Evolutionary conservation across 2,329 filamentous ascomycete species (phyloP).

Genomic region (Fusarium haematococcum): DNA sequence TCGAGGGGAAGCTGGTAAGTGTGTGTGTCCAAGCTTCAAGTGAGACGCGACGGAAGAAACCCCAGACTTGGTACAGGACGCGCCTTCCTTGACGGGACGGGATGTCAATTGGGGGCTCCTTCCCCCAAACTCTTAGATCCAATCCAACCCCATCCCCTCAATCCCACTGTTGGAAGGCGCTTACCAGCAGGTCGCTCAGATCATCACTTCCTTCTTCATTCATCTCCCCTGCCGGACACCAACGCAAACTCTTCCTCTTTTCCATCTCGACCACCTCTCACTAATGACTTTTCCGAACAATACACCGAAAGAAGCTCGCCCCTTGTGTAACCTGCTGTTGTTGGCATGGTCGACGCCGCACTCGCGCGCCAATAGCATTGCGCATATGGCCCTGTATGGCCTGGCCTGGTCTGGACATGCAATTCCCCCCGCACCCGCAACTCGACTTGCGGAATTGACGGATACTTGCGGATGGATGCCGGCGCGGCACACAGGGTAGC

Average conservation of each 20-base stretch:
- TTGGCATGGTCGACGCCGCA: slow-evolving; percentile 26
- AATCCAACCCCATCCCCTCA: neutral
- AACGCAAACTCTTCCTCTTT: neutral
- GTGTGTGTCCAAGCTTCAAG: slow-evolving; percentile 11
- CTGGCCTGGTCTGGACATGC: neutral
- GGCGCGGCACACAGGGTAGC: neutral
- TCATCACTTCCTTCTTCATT: neutral
- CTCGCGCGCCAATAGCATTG: slow-evolving; percentile 34
- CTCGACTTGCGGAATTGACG: slow-evolving; percentile 4
- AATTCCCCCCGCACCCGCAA: slow-evolving; percentile 9
- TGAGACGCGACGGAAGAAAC: slow-evolving; percentile 1
- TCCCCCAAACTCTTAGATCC: slow-evolving; percentile 28
- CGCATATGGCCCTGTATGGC: slow-evolving; percentile 7
- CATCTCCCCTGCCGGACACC: neutral
- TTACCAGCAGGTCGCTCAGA: neutral
- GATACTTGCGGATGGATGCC: slow-evolving; percentile 1
- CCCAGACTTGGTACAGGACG: slow-evolving; percentile 26
- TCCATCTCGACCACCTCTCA: neutral
- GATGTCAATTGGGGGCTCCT: slow-evolving; percentile 24
- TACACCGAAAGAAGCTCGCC: neutral
- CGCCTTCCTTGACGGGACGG: slow-evolving; percentile 29
- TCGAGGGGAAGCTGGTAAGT: neutral
- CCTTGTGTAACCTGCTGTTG: slow-evolving; percentile 33
- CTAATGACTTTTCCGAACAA: neutral
- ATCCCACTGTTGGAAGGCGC: neutral